These are phyloP conservation scores for Hymenoscyphus albidus DNA, from an alignment of 2,329 filamentous ascomycete species.

Conservation along the genomic window DNA sequence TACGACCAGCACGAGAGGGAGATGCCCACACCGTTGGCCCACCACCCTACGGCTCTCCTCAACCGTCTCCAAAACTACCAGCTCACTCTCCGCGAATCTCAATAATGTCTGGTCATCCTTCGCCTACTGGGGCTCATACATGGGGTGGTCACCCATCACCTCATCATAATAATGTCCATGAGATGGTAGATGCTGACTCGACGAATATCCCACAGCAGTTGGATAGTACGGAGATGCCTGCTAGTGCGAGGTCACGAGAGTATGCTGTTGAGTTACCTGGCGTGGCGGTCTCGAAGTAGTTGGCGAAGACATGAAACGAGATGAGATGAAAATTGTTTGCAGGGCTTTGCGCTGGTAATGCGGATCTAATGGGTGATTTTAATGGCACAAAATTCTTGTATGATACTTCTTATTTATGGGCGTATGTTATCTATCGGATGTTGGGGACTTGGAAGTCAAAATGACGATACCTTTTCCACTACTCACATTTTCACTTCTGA, in stretches of 20 bases:
- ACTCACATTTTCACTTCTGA: no score
- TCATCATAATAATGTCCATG: not conserved
- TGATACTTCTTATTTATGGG: no score
- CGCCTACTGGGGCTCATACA: not conserved
- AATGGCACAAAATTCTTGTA: no score
- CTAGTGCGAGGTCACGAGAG: not conserved
- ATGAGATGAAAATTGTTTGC: not conserved
- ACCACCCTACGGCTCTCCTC: not conserved
- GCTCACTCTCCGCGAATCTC: not conserved
- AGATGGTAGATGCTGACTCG: not conserved
- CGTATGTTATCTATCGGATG: no score
- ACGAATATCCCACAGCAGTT: conserved; percentile 3
- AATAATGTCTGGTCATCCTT: not conserved
- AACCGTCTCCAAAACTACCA: not conserved
- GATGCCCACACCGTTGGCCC: not conserved
- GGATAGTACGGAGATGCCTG: conserved; percentile 4
- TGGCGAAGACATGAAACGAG: not conserved
- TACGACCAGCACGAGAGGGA: not conserved
- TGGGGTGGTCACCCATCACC: not conserved
- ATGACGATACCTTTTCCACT: no score
- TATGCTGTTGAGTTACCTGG: conserved; percentile 3
- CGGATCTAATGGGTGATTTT: no score
- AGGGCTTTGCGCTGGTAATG: not conserved
- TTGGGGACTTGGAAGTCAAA: no score
- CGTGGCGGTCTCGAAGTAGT: not conserved